These are phyloP conservation scores for Sphaerulina populicola DNA, from an alignment of 2,329 filamentous ascomycete genomes.

Conservation along the genomic window DNA sequence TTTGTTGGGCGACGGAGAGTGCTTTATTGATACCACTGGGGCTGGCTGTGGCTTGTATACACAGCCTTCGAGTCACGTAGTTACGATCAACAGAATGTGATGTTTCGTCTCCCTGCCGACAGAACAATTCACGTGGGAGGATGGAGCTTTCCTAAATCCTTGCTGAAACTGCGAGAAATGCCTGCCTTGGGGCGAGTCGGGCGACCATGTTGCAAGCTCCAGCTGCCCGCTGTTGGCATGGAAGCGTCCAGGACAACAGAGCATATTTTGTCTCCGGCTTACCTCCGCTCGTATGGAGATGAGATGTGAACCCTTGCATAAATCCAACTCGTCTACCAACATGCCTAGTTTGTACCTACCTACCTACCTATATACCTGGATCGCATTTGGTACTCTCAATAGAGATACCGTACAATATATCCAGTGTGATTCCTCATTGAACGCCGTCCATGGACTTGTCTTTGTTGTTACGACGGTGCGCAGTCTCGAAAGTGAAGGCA, in stretches of 20 bases:
- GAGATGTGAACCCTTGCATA: not conserved
- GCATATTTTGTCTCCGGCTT: no score
- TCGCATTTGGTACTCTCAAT: no score
- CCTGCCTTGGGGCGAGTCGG: constrained; percentile 1
- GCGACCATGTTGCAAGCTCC: not conserved
- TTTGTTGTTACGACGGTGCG: no score
- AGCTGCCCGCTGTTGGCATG: not conserved
- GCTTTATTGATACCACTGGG: not conserved
- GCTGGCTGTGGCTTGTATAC: no score
- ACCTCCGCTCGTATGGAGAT: not conserved
- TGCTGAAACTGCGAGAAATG: not conserved
- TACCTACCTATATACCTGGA: no score
- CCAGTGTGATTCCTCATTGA: no score
- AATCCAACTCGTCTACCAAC: no score
- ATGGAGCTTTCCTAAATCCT: constrained; percentile 1
- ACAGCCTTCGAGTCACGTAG: not conserved
- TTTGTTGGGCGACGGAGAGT: not conserved
- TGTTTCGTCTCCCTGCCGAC: not conserved
- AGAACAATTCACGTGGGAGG: not conserved
- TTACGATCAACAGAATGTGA: not conserved
- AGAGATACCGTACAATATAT: no score
- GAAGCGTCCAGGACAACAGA: not conserved
- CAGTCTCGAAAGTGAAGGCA: no score
- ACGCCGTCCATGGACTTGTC: no score
- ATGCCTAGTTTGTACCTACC: no score